Percentiles rank a stretch among this genome's conserved stretches.
These are phyloP conservation scores for Cladosporium sp. DNA, from an alignment of 2,329 filamentous ascomycete genomes.

Conservation along the genomic window DNA sequence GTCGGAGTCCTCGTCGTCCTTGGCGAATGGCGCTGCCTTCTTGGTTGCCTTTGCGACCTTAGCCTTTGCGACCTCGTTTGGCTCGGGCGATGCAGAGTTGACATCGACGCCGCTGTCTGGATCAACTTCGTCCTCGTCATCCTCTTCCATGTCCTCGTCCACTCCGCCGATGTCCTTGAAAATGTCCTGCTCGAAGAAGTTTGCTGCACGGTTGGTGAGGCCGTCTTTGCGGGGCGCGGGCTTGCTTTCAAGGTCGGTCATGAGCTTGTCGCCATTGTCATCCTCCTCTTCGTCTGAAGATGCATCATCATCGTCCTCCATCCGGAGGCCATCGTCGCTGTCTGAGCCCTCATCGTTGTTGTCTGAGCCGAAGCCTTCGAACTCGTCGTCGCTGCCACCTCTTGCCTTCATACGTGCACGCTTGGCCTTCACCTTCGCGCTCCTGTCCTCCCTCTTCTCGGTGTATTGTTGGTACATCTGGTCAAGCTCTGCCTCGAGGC, in stretches of 20 bases:
- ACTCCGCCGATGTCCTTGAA: slow-evolving; percentile 79
- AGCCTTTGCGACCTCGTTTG: slow-evolving; percentile 21
- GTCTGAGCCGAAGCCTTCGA: slow-evolving; percentile 77
- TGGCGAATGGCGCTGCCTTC: slow-evolving; percentile 26
- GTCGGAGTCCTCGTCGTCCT: slow-evolving; percentile 30
- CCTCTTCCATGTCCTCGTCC: slow-evolving; percentile 54
- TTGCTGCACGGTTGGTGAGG: slow-evolving; percentile 79
- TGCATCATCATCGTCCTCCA: slow-evolving; percentile 61
- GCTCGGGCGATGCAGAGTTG: slow-evolving; percentile 30
- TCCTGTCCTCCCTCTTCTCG: slow-evolving; percentile 72
- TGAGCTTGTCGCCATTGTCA: slow-evolving; percentile 48
- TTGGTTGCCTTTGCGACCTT: slow-evolving; percentile 12
- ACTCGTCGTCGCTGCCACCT: slow-evolving; percentile 70
- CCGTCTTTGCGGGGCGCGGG: slow-evolving; percentile 47
- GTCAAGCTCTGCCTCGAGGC: slow-evolving; percentile 82
- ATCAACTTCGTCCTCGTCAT: slow-evolving; percentile 41
- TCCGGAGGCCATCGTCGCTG: slow-evolving; percentile 53
- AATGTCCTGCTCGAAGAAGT: slow-evolving; percentile 93
- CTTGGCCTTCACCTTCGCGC: slow-evolving; percentile 89
- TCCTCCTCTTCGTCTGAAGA: slow-evolving; percentile 56
- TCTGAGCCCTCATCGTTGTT: slow-evolving; percentile 56
- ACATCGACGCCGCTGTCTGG: slow-evolving; percentile 44
- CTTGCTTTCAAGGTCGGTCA: slow-evolving; percentile 60
- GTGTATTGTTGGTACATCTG: slow-evolving; percentile 83
- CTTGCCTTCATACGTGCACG: slow-evolving; percentile 69